Conservation (phyloP, 345 rosid species). For the Sisymbrium irio region DNA sequence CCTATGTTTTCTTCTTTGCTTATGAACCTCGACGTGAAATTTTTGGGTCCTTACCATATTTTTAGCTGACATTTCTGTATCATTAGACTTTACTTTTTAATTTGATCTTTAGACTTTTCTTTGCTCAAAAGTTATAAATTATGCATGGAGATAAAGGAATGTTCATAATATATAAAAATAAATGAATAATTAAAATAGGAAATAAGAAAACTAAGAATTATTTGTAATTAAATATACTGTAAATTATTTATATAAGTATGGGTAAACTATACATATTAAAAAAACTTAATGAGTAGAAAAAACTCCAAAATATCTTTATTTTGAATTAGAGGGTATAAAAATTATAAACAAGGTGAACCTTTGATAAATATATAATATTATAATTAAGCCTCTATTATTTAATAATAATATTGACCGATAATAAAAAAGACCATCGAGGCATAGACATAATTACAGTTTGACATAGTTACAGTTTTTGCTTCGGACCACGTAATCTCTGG, state of each 20-base stretch:
- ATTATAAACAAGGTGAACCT: not conserved
- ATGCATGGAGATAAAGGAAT: too few relatives aligned
- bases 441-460: not conserved
- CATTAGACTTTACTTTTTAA: too few relatives aligned
- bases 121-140: too few relatives aligned
- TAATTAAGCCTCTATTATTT: not conserved
- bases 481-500: not conserved
- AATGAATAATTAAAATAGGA: not conserved
- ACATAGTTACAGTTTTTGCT: not conserved
- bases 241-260: not conserved
- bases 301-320: not conserved
- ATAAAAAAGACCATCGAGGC: not conserved
- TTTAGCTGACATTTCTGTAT: too few relatives aligned
- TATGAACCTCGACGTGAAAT: too few relatives aligned
- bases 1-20: too few relatives aligned
- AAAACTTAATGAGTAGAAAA: not conserved
- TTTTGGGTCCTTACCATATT: too few relatives aligned
- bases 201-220: not conserved
- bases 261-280: not conserved
- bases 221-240: not conserved
- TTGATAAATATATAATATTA: not conserved
- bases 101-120: too few relatives aligned
- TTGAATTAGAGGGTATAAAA: not conserved
- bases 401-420: not conserved
- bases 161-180: too few relatives aligned